These are phyloP conservation scores for Blastocrithidia nonstop DNA, from an alignment of 208 protist genomes.

Conservation along the genomic window DNA sequence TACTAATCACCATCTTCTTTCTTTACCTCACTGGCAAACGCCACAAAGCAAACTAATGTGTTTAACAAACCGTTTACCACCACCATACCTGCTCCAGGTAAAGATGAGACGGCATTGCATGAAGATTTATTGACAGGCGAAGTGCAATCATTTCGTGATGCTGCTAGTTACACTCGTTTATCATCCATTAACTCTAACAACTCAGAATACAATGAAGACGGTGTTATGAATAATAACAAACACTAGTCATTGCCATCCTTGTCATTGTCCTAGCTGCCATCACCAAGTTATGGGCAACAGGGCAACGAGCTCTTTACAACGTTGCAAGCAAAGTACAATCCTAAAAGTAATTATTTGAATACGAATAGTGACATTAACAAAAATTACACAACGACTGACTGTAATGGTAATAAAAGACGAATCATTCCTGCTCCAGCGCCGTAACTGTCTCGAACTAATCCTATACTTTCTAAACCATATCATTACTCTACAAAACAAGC, in stretches of 20 bases:
- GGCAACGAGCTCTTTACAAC: neutral
- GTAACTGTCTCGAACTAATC: too few species aligned
- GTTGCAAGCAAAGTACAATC: too few species aligned
- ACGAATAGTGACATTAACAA: too few species aligned
- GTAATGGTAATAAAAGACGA: too few species aligned
- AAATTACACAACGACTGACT: too few species aligned
- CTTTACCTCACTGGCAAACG: neutral
- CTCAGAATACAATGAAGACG: neutral
- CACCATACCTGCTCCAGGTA: neutral
- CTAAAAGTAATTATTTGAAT: too few species aligned
- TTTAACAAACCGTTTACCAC: neutral
- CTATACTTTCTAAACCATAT: too few species aligned
- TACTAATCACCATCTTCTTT: neutral
- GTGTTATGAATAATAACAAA: neutral
- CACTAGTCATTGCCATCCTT: neutral
- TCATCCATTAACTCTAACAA: constrained; percentile 15
- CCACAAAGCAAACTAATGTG: neutral
- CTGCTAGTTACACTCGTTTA: constrained; percentile 22
- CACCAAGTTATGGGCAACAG: neutral
- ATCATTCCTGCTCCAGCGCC: too few species aligned
- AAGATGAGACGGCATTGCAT: neutral
- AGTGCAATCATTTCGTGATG: constrained; percentile 50
- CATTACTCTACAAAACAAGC: too few species aligned
- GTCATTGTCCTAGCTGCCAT: neutral
- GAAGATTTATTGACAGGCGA: constrained; percentile 51